A percentile compares a stretch with the other conserved stretches of the same genome.
Evolutionary conservation across 2,329 filamentous ascomycete species (phyloP).

Genomic region (Hypomyces rosellus): DNA sequence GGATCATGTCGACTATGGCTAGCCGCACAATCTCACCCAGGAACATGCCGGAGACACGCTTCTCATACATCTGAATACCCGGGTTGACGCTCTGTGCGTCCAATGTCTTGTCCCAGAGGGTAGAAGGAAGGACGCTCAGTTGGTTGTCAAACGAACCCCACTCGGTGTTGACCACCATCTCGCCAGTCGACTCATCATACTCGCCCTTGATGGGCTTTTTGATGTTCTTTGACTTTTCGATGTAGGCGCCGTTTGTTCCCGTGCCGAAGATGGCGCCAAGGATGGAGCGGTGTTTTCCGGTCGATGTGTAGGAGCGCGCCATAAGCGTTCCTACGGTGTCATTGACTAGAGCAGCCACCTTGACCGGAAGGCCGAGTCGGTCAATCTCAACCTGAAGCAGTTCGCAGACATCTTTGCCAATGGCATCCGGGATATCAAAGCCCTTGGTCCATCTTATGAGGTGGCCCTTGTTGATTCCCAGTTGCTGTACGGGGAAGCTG

Average conservation of each 20-base stretch:
- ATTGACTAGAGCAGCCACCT: slow-evolving; percentile 93
- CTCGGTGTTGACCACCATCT: slow-evolving; percentile 98
- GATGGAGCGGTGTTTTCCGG: slow-evolving; percentile 76
- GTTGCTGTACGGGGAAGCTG: slow-evolving; percentile 91
- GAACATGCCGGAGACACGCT: slow-evolving; percentile 97
- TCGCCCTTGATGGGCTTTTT: slow-evolving; percentile 67
- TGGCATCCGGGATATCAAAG: slow-evolving; percentile 89
- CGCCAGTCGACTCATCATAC: slow-evolving; percentile 73
- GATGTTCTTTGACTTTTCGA: slow-evolving; percentile 82
- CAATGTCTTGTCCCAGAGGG: slow-evolving; percentile 71
- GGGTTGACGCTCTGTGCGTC: slow-evolving; percentile 82
- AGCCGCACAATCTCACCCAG: slow-evolving; percentile 86
- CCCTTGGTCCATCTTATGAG: slow-evolving; percentile 98
- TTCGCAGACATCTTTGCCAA: slow-evolving; percentile 91
- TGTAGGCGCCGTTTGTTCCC: slow-evolving; percentile 93
- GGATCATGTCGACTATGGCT: slow-evolving; percentile 65
- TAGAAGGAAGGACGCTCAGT: slow-evolving; percentile 80
- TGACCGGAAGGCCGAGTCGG: slow-evolving; percentile 76
- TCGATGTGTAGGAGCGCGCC: slow-evolving; percentile 92
- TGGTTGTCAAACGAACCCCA: slow-evolving; percentile 98
- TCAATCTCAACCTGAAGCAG: slow-evolving; percentile 88
- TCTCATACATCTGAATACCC: slow-evolving; percentile 97
- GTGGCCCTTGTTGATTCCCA: slow-evolving; percentile 89
- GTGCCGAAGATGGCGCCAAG: slow-evolving; percentile 98
- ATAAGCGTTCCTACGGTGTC: slow-evolving; percentile 97